Evolutionary conservation across 2,329 filamentous ascomycete species (phyloP), one percentile per base, ranked within the genome.

Genomic region (Xenosphaeropsis pyriputrescens): DNA sequence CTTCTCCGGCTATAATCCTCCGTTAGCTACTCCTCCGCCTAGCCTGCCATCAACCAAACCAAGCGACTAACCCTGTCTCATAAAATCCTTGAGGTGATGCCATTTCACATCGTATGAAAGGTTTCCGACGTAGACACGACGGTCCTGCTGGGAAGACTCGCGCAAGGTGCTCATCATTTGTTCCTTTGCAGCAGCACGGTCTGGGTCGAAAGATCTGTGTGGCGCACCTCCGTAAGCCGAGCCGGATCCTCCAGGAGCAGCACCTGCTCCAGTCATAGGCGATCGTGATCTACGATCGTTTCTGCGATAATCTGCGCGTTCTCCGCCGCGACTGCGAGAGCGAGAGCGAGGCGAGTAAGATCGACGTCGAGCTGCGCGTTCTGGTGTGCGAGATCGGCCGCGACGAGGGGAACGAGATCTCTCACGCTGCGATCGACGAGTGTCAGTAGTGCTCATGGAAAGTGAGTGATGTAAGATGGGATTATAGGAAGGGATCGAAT

Each of bases 41-140:
- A 9, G 22, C 22, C 22, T 26, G 22, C 22, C 22, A 26, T 26
- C 22, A 26, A 26, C 22, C 22, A 26, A 26, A 40, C 42, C 26
- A 18, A 14, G 32, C 38, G 35, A 63, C 81, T 69, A 70, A 96
- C 91, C 89, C 77, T 94, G 85, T 75, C 91, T 83, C 91, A 98
- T 98, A 60, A 96, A 96, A 68, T 98, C 91, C 70, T 98, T 98
- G 46, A 98, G 76, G 57, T 96, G 91, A 69, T 96, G 89, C 91
- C 91, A 98, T 70, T 98, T 98, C 61, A 98, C 91, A 70, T 98
- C 91, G 69, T 98, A 98, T 36, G 88, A 91, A 52, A 98, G 73
- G 60, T 98, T 98, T 63, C 91, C 91, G 59, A 98, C 91, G 61
- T 98, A 98, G 75, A 98, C 91, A 50, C 91, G 88, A 57, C 91